Evolutionary conservation across 129 eudicot genomes (phyloP).

Genomic region (Artemisia annua): DNA sequence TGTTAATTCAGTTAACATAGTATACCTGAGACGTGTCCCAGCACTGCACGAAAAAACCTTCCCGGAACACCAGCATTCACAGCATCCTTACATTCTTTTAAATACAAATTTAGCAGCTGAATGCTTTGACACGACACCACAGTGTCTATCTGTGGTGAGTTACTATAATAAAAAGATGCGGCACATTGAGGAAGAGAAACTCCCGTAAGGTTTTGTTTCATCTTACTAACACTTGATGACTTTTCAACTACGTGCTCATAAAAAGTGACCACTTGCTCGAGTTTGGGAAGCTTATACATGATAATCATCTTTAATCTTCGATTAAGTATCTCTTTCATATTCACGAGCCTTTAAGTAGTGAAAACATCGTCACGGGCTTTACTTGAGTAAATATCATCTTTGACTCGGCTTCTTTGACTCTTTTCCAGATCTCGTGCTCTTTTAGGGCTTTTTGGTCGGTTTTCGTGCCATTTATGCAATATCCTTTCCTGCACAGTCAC

Average conservation of each 20-base stretch:
- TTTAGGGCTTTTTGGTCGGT: too few relatives aligned
- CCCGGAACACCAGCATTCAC: slow-evolving; percentile 73
- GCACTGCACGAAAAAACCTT: slow-evolving; percentile 65
- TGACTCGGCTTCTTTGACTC: too few relatives aligned
- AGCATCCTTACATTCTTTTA: slow-evolving; percentile 54
- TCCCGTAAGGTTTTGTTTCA: slow-evolving; percentile 26
- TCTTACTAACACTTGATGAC: slow-evolving; percentile 39
- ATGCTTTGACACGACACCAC: slow-evolving; percentile 56
- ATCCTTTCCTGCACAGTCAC: too few relatives aligned
- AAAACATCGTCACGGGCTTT: too few relatives aligned
- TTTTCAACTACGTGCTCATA: slow-evolving; percentile 22
- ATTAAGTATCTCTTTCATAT: too few relatives aligned
- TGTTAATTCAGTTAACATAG: background rate
- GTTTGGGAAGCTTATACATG: too few relatives aligned
- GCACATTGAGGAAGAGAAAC: slow-evolving; percentile 72
- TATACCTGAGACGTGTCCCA: slow-evolving; percentile 63
- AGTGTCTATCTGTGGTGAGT: slow-evolving; percentile 41
- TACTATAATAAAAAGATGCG: slow-evolving; percentile 58
- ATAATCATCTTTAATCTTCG: too few relatives aligned
- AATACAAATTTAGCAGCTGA: slow-evolving; percentile 52
- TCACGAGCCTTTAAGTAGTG: too few relatives aligned
- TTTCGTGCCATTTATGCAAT: too few relatives aligned
- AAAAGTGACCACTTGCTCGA: too few relatives aligned
- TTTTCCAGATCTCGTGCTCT: too few relatives aligned
- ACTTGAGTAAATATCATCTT: too few relatives aligned